Base-by-base conservation (phyloP, 257 asterid species). In the Nicotiana obtusifolia region DNA sequence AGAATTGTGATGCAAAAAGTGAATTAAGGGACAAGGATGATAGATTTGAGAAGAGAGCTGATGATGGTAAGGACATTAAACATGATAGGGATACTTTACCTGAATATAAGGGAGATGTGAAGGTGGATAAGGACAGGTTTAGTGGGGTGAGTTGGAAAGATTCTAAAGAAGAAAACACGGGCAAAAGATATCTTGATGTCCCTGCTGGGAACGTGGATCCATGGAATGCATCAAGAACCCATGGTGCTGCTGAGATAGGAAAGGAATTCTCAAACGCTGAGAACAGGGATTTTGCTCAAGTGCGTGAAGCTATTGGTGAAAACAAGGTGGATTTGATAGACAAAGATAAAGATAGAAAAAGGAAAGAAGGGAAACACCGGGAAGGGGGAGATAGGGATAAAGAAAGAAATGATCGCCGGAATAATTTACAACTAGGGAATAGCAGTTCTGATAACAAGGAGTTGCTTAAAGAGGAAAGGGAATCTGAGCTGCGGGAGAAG, bases 301-400 rank as follows among this genome's bases (percentile, higher is more conserved):
- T 88, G 67, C 90, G 91, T 86, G 98, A 93, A 83, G 87, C 95
- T 59, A 91, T 91, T 82, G 94, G 97, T 67, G 97, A 93, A 86
- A 95, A 91, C 87, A 93, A 89, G 87, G 89, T 91, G 81, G 98
- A 94, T 81, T 47, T 85, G 82, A 93, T 88, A 88, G 98, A 87
- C 83, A 93, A 91, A 85, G 97, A 94, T 33, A 95, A 88, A 88
- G 99, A 95, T 76, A 89, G 95, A 83, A 94, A 92, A 87, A 89
- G 95, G 91, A 95, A 94, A 90, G 99, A 95, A 83, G 91, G 88
- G 83, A 95, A 92, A 86, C 97, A 90, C 62, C 89, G 97, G 86
- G 99, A 95, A 61, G 91, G 95, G 97, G 98, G 93, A 62, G 98
- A 94, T 81, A 89, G 90, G 88, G 99, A 95, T 80, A 95, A 90